Conservation (phyloP, 129 eudicot species). For the Solidago caesia region DNA sequence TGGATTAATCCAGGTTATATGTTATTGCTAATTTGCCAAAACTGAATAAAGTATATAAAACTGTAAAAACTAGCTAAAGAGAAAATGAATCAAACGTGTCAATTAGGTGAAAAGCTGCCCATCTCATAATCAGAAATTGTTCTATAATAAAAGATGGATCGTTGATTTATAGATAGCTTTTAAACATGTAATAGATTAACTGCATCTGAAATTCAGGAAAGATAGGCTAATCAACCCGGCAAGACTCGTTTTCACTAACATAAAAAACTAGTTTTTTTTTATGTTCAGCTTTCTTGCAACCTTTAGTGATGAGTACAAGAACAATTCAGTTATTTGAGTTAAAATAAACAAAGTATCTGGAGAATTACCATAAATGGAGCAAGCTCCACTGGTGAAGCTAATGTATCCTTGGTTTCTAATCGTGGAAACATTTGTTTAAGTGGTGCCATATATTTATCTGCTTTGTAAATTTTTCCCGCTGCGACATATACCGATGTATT, state of each 20-base stretch:
- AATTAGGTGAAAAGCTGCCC: neutral
- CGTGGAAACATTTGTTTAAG: slow-evolving; percentile 90
- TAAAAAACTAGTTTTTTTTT: neutral
- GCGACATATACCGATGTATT: slow-evolving; percentile 88
- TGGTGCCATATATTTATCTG: slow-evolving; percentile 89
- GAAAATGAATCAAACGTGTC: neutral
- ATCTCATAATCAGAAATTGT: neutral
- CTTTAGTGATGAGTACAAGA: neutral
- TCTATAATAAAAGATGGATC: neutral
- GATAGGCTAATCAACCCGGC: neutral
- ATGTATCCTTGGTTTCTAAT: slow-evolving; percentile 78
- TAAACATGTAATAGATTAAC: neutral
- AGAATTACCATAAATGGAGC: slow-evolving; percentile 74
- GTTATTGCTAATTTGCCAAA: no score
- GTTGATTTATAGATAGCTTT: neutral
- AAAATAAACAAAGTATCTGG: neutral
- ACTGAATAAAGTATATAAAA: no score
- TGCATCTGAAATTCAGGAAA: neutral
- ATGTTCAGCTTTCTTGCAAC: neutral
- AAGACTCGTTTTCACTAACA: neutral
- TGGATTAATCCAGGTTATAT: no score
- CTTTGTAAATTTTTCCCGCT: slow-evolving; percentile 90
- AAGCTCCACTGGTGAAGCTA: slow-evolving; percentile 87
- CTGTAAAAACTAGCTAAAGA: no score
- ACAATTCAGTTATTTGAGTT: slow-evolving; percentile 9